phyloP scores from a whole-genome alignment of 176 grass and related monocot genomes.

The Oryza meyeriana region DNA sequence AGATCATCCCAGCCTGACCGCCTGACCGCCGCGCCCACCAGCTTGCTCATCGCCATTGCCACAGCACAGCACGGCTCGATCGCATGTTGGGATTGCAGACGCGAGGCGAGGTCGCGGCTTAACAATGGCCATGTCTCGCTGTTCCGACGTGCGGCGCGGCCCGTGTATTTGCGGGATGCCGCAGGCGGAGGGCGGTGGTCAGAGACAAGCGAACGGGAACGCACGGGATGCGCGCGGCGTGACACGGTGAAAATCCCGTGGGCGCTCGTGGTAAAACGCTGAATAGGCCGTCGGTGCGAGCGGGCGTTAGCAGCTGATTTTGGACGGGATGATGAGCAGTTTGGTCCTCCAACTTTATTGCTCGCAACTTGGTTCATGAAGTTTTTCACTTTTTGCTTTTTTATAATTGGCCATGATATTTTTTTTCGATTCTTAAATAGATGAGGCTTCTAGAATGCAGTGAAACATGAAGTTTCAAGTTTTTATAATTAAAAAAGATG shows the following conservation, averaged over 20 bases:
- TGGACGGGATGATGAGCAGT: not conserved
- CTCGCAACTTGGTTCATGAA: too few relatives aligned
- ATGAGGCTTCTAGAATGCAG: too few relatives aligned
- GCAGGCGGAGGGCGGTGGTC: not conserved
- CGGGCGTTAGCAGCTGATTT: not conserved
- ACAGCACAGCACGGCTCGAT: not conserved
- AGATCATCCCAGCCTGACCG: slow-evolving; percentile 45
- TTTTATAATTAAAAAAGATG: too few relatives aligned
- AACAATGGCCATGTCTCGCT: not conserved
- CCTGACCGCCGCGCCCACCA: not conserved
- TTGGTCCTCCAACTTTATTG: not conserved
- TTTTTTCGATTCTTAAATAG: too few relatives aligned
- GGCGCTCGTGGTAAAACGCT: not conserved
- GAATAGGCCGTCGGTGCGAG: not conserved
- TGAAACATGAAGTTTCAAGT: too few relatives aligned
- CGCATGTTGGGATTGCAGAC: not conserved
- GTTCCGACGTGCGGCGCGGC: not conserved
- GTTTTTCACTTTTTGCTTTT: too few relatives aligned
- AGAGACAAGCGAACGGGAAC: not conserved
- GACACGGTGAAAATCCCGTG: not conserved
- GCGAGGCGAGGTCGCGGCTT: not conserved
- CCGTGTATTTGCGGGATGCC: not conserved
- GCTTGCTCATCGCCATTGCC: slow-evolving; percentile 19
- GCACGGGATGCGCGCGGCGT: not conserved
- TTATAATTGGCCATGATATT: too few relatives aligned